These are phyloP conservation scores for Aphanomyces astaci DNA, from an alignment of 352 stramenopile species.

Conservation along the genomic window DNA sequence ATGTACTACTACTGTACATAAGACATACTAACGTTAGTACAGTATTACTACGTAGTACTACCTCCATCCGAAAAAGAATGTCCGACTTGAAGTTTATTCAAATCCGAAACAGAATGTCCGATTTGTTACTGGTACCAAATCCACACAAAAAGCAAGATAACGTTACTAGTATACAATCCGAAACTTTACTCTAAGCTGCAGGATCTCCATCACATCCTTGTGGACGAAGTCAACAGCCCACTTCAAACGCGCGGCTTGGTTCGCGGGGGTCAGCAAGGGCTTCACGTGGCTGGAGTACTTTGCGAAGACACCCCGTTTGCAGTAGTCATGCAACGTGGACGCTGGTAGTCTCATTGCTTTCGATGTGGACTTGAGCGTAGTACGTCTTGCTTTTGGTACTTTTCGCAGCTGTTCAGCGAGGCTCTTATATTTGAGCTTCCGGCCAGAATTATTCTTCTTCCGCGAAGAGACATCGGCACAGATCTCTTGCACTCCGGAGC, in stretches of 20 bases:
- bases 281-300: neutral
- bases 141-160: neutral
- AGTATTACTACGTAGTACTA: no score
- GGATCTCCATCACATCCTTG: neutral
- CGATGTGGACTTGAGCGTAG: neutral
- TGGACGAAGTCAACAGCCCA: conserved; percentile 20
- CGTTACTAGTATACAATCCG: neutral
- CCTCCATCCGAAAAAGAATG: conserved; percentile 8
- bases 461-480: neutral
- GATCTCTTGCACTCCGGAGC: neutral
- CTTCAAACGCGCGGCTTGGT: conserved; percentile 8
- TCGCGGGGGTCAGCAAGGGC: conserved; percentile 8
- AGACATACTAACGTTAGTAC: no score
- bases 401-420: neutral
- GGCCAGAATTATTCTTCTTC: neutral
- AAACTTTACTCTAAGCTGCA: neutral
- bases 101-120: neutral
- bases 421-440: neutral
- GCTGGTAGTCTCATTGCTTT: neutral
- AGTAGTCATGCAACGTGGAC: neutral
- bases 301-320: neutral
- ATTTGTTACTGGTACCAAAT: no score
- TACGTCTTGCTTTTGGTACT: neutral
- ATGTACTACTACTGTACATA: no score
- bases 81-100: neutral